Conservation (phyloP, 768 basidiomycete species). For the Leccinum ochraceum region DNA sequence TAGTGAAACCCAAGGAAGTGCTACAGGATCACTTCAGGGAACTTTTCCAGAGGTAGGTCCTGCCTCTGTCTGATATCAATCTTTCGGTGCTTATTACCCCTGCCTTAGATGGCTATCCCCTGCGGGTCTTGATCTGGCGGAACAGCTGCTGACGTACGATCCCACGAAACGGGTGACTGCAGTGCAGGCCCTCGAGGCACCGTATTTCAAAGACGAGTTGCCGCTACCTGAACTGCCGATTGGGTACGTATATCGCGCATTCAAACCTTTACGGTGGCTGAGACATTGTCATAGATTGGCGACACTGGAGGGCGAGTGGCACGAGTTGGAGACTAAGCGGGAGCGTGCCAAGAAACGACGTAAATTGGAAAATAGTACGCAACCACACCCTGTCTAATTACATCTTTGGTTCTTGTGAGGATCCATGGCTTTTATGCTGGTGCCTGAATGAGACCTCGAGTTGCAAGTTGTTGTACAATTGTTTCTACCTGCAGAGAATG, state of each 20-base stretch:
- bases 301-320: conserved; percentile 91
- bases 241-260: conserved; percentile 56
- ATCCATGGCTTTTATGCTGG: conserved; percentile 20
- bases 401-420: conserved; percentile 19
- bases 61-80: background rate
- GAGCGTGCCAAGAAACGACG: conserved; percentile 82
- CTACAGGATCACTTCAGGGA: conserved; percentile 79
- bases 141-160: conserved; percentile 77
- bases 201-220: conserved; percentile 83
- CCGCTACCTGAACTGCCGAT: conserved; percentile 73
- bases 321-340: conserved; percentile 93
- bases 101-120: conserved; percentile 77
- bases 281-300: conserved; percentile 54
- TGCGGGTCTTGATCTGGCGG: conserved; percentile 85
- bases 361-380: conserved; percentile 55
- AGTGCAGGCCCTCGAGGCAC: conserved; percentile 71
- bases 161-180: conserved; percentile 79
- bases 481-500: conserved; percentile 64
- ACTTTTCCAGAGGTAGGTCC: conserved; percentile 78
- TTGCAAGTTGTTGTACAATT: conserved; percentile 79
- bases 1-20: conserved; percentile 86
- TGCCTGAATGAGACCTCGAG: conserved; percentile 61
- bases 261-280: conserved; percentile 4
- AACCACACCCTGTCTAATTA: conserved; percentile 38
- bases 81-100: background rate